Evolutionary conservation across 1,139 yeast genomes (phyloP).

Genomic region (Blastobotrys buckinghamii): DNA sequence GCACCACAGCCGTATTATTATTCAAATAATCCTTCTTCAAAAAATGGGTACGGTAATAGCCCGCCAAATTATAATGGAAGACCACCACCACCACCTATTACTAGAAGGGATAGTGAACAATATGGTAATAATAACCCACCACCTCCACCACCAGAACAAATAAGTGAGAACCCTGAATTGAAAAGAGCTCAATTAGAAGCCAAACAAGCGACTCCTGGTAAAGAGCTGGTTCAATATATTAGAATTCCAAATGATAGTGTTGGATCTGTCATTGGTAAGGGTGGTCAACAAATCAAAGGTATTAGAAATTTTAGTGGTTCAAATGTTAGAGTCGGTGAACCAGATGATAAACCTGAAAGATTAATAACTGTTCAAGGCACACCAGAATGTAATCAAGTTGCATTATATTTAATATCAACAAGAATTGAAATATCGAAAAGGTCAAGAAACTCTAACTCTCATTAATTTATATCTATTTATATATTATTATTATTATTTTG

Average conservation of each 20-base stretch:
- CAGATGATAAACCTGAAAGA: conserved; percentile 41
- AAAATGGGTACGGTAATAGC: too few species aligned
- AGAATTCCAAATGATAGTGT: conserved; percentile 72
- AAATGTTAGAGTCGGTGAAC: conserved; percentile 64
- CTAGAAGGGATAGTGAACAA: neutral
- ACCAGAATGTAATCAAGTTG: conserved; percentile 65
- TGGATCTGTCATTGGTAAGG: conserved; percentile 83
- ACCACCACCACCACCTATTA: neutral
- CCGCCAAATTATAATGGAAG: neutral
- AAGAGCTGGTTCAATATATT: conserved; percentile 59
- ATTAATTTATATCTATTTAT: neutral
- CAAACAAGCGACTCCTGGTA: conserved; percentile 32
- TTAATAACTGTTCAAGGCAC: conserved; percentile 68
- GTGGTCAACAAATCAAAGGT: conserved; percentile 76
- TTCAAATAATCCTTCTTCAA: neutral
- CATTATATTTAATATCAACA: conserved; percentile 71
- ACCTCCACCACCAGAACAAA: conserved; percentile 7
- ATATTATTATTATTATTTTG: neutral
- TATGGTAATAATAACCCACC: neutral
- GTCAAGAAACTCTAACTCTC: neutral
- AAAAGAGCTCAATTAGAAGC: conserved; percentile 23
- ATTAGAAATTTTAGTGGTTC: conserved; percentile 74
- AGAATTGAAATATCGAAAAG: conserved; percentile 56
- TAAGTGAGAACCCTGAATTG: conserved; percentile 10
- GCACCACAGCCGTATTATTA: conserved; percentile 2